Evolutionary conservation across 75 land plant genomes (phyloP).

Genomic region (Picea glauca): DNA sequence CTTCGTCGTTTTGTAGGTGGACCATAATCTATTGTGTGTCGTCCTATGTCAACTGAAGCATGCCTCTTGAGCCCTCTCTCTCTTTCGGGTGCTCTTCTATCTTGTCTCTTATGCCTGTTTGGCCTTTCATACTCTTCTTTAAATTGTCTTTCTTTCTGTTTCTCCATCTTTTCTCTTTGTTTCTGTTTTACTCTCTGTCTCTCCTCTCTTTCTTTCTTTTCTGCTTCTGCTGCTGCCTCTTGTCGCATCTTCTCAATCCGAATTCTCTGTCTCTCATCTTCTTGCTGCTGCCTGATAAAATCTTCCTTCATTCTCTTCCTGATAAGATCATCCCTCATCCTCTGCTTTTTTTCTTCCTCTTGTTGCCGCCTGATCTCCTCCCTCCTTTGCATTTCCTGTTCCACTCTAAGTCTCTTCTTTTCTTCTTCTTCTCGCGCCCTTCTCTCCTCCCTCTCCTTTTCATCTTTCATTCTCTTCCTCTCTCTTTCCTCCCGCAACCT

Average conservation of each 20-base stretch:
- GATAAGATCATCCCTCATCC: slow-evolving; percentile 15
- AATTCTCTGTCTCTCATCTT: slow-evolving; percentile 22
- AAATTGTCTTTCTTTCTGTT: slow-evolving; percentile 34
- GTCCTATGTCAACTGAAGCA: slow-evolving; percentile 24
- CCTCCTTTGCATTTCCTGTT: slow-evolving; percentile 22
- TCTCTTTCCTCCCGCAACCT: slow-evolving; percentile 2
- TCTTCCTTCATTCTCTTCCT: slow-evolving; percentile 26
- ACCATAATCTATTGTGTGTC: slow-evolving; percentile 31
- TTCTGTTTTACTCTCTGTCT: slow-evolving; percentile 29
- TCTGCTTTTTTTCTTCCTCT: slow-evolving; percentile 38
- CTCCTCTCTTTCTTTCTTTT: slow-evolving; percentile 30
- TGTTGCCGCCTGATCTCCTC: slow-evolving; percentile 23
- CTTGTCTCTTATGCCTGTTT: slow-evolving; percentile 31
- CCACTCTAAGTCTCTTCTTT: neutral
- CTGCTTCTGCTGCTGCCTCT: slow-evolving; percentile 26
- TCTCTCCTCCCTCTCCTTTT: slow-evolving; percentile 18
- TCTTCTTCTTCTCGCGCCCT: slow-evolving; percentile 11
- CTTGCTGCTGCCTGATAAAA: slow-evolving; percentile 18
- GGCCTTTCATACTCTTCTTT: slow-evolving; percentile 39
- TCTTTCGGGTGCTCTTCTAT: slow-evolving; percentile 36
- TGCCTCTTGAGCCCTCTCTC: slow-evolving; percentile 43
- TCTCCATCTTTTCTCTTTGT: slow-evolving; percentile 48
- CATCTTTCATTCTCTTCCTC: slow-evolving; percentile 14
- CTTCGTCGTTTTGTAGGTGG: slow-evolving; percentile 65
- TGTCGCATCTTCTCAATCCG: slow-evolving; percentile 25